Evolutionary conservation across 345 rosid genomes (phyloP).

Genomic region (Brassica juncea): DNA sequence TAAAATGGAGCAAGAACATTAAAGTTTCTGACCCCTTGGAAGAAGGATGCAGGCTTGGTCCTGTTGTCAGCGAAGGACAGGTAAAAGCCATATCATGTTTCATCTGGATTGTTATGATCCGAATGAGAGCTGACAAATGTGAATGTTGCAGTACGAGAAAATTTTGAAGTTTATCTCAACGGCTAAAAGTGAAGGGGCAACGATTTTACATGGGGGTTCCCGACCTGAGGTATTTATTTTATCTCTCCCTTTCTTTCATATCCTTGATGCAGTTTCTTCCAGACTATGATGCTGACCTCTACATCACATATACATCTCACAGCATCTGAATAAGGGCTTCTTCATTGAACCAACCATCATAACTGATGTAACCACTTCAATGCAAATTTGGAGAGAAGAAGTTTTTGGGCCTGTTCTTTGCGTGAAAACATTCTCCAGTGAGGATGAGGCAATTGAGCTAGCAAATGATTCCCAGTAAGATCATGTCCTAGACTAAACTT

Average conservation of each 20-base stretch:
- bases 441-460: slow-evolving; percentile 94
- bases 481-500: background rate
- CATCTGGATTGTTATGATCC: background rate
- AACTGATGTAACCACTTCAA: slow-evolving; percentile 72
- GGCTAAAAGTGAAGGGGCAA: slow-evolving; percentile 91
- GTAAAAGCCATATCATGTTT: slow-evolving; percentile 32
- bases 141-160: slow-evolving; percentile 68
- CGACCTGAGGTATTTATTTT: slow-evolving; percentile 64
- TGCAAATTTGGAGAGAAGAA: slow-evolving; percentile 99
- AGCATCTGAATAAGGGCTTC: slow-evolving; percentile 84
- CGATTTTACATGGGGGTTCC: slow-evolving; percentile 68
- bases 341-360: slow-evolving; percentile 81
- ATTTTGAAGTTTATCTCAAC: slow-evolving; percentile 67
- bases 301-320: slow-evolving; percentile 20
- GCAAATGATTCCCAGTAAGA: slow-evolving; percentile 92
- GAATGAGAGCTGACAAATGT: slow-evolving; percentile 21
- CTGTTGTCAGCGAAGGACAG: slow-evolving; percentile 80
- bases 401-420: slow-evolving; percentile 96
- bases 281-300: slow-evolving; percentile 16
- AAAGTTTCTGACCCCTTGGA: slow-evolving; percentile 83
- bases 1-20: slow-evolving; percentile 72
- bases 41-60: slow-evolving; percentile 95
- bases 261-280: slow-evolving; percentile 16
- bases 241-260: background rate
- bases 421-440: slow-evolving; percentile 75